Evolutionary conservation across 169 alveolate species (phyloP).

Genomic region (Eimeria sp.): DNA sequence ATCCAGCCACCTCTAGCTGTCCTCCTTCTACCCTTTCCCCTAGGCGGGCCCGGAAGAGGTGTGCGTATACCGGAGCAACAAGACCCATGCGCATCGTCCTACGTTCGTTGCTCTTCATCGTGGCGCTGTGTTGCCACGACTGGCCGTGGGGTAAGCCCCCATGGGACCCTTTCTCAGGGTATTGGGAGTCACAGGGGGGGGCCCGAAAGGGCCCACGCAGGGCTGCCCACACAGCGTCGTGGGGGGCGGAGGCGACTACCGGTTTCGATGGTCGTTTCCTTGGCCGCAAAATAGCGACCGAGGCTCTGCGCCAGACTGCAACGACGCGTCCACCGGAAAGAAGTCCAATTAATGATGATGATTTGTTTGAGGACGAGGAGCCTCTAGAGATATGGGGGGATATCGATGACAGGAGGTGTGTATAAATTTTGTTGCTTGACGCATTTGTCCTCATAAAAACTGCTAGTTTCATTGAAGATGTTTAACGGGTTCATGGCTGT

Average conservation of each 20-base stretch:
- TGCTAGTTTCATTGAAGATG: neutral
- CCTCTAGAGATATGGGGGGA: conserved; percentile 66
- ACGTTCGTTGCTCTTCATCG: neutral
- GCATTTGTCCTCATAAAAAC: neutral
- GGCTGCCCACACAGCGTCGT: neutral
- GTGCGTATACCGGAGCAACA: too few species aligned
- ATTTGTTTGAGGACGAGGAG: conserved; percentile 30
- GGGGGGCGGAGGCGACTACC: conserved; percentile 9
- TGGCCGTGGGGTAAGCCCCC: conserved; percentile 9
- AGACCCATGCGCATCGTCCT: neutral
- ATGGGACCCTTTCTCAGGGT: neutral
- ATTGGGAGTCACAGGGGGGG: neutral
- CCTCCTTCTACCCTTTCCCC: neutral
- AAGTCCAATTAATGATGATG: conserved; percentile 27
- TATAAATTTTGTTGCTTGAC: neutral
- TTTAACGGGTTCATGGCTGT: neutral
- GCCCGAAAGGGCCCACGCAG: neutral
- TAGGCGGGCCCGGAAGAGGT: too few species aligned
- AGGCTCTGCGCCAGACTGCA: conserved; percentile 12
- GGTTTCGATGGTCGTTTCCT: conserved; percentile 49
- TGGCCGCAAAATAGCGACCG: conserved; percentile 24
- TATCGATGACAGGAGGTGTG: conserved; percentile 51
- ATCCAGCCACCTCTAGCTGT: neutral
- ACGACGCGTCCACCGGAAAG: neutral
- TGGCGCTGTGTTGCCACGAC: neutral